Base-by-base conservation (phyloP, 1,284 basidiomycete species). In the Malassezia brasiliensis region DNA sequence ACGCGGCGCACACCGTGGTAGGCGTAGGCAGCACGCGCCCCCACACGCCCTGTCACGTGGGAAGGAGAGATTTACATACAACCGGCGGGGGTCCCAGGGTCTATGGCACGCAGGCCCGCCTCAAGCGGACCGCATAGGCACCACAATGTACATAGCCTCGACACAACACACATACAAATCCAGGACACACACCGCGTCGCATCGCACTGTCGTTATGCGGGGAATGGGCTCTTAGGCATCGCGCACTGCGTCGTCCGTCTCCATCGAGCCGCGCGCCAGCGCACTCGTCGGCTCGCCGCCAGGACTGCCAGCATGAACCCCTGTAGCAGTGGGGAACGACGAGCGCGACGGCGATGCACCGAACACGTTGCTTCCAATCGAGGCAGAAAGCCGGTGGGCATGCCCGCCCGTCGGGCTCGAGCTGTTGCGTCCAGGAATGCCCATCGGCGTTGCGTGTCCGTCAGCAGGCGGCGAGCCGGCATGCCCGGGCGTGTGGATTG, bases 281-380 rank as follows among this genome's bases (percentile, higher is more conserved):
- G 55, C 47, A 44, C 50, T 52, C 3, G 55, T 52, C 4, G 50
- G 37, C 44, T 57, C 55, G 19, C 50, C 50, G 3, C 34, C 47
- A 7, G 55, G 50, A 31, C 55, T 57, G 15, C 38, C 39, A 11
- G 38, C 45, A 17, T 37, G 8, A 1, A 52, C 39, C 28, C 55
- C 55, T 7, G 44, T 47, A 2, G 55, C 50, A 11, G 51, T 52
- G 8, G 50, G 50, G 38, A 57, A 57, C 20, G 50, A 52, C 0
- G 55, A 57, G 12, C 47, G 50, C 31, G 50, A 48, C 19, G 50
- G 38, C 19, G 35, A 47, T 11, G 50, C 49, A n/a, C 41, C 42
- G 28, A 56, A 54, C 8, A 37, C 34, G 22, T 38, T 45, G 11
- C n/a, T 20, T 12, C 46, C 38, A 5, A 48, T 44, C 19, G 47